Evolutionary conservation across 371 early-diverging fungal genomes (phyloP), one percentile per base, ranked within the genome.

Genomic region (Pancytospora philotis): DNA sequence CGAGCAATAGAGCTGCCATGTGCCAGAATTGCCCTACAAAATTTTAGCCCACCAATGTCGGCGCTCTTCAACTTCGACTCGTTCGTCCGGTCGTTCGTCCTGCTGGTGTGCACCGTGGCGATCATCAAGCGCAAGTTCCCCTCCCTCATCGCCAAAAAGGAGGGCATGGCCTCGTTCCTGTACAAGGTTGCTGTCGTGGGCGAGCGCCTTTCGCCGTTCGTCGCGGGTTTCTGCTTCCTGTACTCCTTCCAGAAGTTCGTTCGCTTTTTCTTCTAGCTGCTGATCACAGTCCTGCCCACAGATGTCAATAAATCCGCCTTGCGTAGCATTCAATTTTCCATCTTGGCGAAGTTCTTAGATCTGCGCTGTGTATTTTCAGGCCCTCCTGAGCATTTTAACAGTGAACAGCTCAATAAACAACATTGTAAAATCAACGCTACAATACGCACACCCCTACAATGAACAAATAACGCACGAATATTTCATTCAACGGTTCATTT

Each of bases 41-140:
- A 16, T 16, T 45, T 45, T 45, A 16, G 22, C 34, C 55, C 50
- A 19, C 57, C 32, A 39, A 80, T 80, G 80, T 74, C 76, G 41
- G 89, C 89, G 49, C 82, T 90, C 39, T 87, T 88, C 69, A 85
- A 88, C 77, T 87, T 90, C 65, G 83, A 86, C 61, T 84, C 87
- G 30, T 79, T 88, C 37, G 74, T 89, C n/a, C 80, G 87, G 36
- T 84, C 87, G 16, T 75, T 88, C 41, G 75, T 89, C 35, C 81
- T 89, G 1, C 63, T 85, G 38, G 84, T 88, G 50, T 88, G 88
- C 77, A 88, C 89, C 1, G 84, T 85, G 76, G 86, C 88, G 22
- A 87, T 87, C 75, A 73, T 87, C 27, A 82, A 85, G 30, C 84
- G 85, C 28, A 86, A 86, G 73, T 85, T 86, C 64, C 88, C 90